Evolutionary conservation across 768 basidiomycete genomes (phyloP).

Genomic region (Amanita pallidorosea): DNA sequence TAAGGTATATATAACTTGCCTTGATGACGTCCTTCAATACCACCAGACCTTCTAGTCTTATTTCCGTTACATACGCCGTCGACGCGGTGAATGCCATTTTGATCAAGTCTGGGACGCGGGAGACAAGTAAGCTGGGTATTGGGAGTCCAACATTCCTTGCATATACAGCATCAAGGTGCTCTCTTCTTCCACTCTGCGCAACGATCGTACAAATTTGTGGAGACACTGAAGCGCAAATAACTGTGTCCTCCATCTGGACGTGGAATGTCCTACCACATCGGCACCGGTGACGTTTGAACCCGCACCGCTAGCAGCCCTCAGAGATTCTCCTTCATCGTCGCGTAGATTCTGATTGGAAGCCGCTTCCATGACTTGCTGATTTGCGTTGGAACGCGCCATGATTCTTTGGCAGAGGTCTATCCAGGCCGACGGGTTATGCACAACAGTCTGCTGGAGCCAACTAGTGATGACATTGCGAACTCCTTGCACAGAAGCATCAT

Average conservation of each 20-base stretch:
- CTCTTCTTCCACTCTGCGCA: slow-evolving; percentile 56
- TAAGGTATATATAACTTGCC: slow-evolving; percentile 27
- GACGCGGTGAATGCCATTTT: slow-evolving; percentile 98
- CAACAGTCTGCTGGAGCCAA: slow-evolving; percentile 92
- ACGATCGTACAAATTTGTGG: slow-evolving; percentile 82
- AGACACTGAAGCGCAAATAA: slow-evolving; percentile 89
- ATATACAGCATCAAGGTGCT: slow-evolving; percentile 74
- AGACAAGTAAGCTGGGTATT: slow-evolving; percentile 54
- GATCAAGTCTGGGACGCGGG: slow-evolving; percentile 86
- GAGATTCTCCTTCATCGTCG: slow-evolving; percentile 92
- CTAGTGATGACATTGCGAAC: slow-evolving; percentile 87
- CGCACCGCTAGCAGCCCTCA: slow-evolving; percentile 22
- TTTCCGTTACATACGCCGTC: slow-evolving; percentile 93
- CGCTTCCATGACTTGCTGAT: slow-evolving; percentile 62
- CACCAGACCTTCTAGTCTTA: slow-evolving; percentile 81
- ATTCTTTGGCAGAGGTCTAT: slow-evolving; percentile 96
- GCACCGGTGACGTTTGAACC: neutral
- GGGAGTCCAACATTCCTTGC: slow-evolving; percentile 54
- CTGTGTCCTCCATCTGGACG: slow-evolving; percentile 93
- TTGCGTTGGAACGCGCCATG: slow-evolving; percentile 88
- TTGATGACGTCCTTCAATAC: slow-evolving; percentile 90
- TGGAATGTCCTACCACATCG: slow-evolving; percentile 24
- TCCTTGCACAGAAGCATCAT: slow-evolving; percentile 88
- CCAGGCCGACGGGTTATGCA: slow-evolving; percentile 93
- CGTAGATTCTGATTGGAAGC: slow-evolving; percentile 41